Base-by-base conservation (phyloP, 495 filamentous ascomycete genomes). In the Evansstolkia leycettana region DNA sequence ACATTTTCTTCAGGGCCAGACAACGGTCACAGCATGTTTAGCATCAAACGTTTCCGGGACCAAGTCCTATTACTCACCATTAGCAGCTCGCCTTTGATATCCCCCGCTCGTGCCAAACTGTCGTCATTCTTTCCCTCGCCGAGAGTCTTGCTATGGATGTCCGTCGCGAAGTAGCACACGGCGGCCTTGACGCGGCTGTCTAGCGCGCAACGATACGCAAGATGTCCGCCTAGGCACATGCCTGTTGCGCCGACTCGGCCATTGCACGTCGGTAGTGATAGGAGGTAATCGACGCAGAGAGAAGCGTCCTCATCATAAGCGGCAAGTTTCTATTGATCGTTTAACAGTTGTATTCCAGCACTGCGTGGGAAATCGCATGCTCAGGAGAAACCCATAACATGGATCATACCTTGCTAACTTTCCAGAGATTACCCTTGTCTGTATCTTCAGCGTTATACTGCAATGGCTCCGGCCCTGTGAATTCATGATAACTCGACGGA, bases 151-250 rank as follows among this genome's bases (percentile, higher is more conserved):
- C 62, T 69, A 60, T 94, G 89, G 24, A 94, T 72, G 61, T 96
- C 89, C 5, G 89, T 96, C 1, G 83, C 88, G 60, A 96, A 94
- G 60, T 90, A 96, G 43, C 82, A 80, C 17, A 93, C 81, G 16
- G 76, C 70, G 17, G 83, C 83, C 28, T 67, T 73, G 33, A 94
- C 72, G 17, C 86, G 69, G 15, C 68, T 67, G 52, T 94, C 84
- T 33, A 94, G 64, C 36, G 78, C 84, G 48, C 82, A 85, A 34
- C 89, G 75, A 45, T 84, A 82, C 27, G 89, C 80, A 15, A 94
- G 70, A 55, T 96, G 89, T 3, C 89, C 89, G 34, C 89, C 89
- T 2, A 96, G 75, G 55, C 89, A 94, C 89, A 96, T 96, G 20
- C 89, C 89, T 6, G 87, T 93, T 2, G 82, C 65, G 28, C 89